Evolutionary conservation across 495 filamentous ascomycete species (phyloP), one percentile per base, ranked within the genome.

Genomic region (Aspergillus biplanus): DNA sequence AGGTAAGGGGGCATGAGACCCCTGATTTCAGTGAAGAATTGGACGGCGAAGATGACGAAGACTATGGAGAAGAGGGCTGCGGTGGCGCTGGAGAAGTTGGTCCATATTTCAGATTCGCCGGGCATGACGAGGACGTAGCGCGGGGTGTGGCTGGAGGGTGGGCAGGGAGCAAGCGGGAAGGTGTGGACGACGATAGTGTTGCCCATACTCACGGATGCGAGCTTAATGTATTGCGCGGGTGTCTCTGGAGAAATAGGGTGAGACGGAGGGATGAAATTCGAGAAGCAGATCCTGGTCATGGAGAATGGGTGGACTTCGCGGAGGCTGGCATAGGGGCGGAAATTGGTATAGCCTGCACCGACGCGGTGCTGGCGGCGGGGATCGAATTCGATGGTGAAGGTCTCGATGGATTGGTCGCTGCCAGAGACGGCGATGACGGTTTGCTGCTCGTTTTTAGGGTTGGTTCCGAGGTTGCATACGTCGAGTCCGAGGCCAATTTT

Each of bases 171-270:
- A 32, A 99, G 86, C 0, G 91, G 87, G 64, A 98, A 78, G 21
- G 90, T 90, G 75, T 97, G 92, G 37, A 97, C 89, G 50, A 92
- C 87, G 49, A 92, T 85, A 8, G 90, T 93, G 73, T 92, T 94
- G 59, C 89, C 91, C 72, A 96, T 87, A 63, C 89, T 91, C 52
- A 91, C 88, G 53, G 91, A 95, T 16, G 92, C 93, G 7, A 99
- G 83, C 67, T 91, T 93, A 62, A 97, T 73, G 63, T 86, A 83
- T 61, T 89, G 85, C 9, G 82, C 81, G 31, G 72, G 74, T 57
- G 82, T 71, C 11, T 78, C 73, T 60, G 78, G 72, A 1, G 78
- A 70, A 44, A 79, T 69, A 9, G 80, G 76, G 46, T 78, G 79
- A 52, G 81, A 61, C 0, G 89, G 89, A 5, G 87, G 80, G 33